Percentiles rank a stretch among this genome's conserved stretches.
Conservation (phyloP, 2,329 filamentous ascomycete genomes). For the Cordyceps fumosorosea region DNA sequence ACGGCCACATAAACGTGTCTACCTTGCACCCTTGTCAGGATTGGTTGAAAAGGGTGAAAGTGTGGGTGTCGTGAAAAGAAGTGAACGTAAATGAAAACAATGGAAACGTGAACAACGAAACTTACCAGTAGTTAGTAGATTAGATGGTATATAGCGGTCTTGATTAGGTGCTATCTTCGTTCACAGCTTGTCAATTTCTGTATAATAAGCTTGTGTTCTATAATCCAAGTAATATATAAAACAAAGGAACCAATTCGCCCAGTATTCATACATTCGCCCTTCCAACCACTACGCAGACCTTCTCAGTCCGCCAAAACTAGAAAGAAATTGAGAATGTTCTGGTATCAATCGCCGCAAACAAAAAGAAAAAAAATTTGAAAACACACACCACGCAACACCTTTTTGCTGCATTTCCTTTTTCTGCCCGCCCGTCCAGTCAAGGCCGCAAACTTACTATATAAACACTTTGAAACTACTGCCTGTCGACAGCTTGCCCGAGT, state of each 20-base stretch:
- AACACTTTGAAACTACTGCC: slow-evolving; percentile 15
- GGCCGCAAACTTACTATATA: not conserved
- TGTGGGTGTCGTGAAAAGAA: too few relatives aligned
- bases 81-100: too few relatives aligned
- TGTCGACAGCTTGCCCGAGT: slow-evolving; percentile 12
- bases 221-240: not conserved
- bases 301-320: not conserved
- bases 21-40: too few relatives aligned
- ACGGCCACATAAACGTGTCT: too few relatives aligned
- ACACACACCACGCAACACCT: not conserved
- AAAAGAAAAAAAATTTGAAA: not conserved
- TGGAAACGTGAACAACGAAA: too few relatives aligned
- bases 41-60: too few relatives aligned
- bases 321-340: not conserved
- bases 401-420: not conserved
- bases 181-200: not conserved
- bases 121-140: too few relatives aligned
- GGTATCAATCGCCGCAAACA: slow-evolving; percentile 11
- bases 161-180: not conserved
- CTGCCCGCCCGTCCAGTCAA: not conserved
- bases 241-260: not conserved
- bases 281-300: not conserved
- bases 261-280: not conserved
- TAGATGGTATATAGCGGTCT: too few relatives aligned
- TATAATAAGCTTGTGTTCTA: not conserved